phyloP scores from a whole-genome alignment of 176 grass and related monocot genomes.

The Avena eriantha region DNA sequence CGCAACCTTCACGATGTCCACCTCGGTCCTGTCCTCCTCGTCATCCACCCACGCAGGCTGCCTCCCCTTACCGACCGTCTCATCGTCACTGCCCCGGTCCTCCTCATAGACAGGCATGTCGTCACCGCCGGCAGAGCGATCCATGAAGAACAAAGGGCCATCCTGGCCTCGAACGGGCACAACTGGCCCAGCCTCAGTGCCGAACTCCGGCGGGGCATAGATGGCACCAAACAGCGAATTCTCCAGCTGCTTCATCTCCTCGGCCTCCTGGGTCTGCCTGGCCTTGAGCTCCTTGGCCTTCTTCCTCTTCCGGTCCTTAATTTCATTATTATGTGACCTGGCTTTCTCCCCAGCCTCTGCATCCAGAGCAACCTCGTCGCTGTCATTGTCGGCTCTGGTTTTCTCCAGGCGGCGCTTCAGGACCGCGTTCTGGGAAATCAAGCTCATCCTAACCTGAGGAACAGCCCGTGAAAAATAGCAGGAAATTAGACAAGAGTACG shows the following conservation, averaged over 20 bases:
- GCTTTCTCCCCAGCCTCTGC: neutral
- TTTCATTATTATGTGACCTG: neutral
- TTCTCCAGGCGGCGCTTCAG: constrained; percentile 46
- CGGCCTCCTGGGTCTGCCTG: constrained; percentile 39
- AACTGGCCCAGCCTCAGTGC: constrained; percentile 36
- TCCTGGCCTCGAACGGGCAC: too few relatives aligned
- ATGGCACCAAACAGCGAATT: constrained; percentile 63
- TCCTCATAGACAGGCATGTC: constrained; percentile 63
- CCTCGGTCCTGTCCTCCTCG: constrained; percentile 63
- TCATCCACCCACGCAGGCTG: constrained; percentile 85
- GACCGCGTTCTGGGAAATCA: constrained; percentile 69
- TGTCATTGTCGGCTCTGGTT: constrained; percentile 2
- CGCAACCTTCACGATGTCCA: constrained; percentile 61
- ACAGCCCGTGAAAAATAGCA: neutral
- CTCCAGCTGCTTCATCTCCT: constrained; percentile 80
- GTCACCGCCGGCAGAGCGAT: constrained; percentile 48
- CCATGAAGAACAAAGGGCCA: constrained; percentile 59
- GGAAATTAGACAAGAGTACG: neutral
- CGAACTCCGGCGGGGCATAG: constrained; percentile 58
- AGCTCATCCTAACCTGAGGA: constrained; percentile 50
- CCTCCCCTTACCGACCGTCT: constrained; percentile 28
- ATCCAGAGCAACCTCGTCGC: neutral
- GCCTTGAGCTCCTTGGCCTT: constrained; percentile 35
- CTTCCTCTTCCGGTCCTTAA: constrained; percentile 54
- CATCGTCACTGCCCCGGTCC: constrained; percentile 24